Base-by-base conservation (phyloP, 768 basidiomycete species). In the Mycena epipterygia region DNA sequence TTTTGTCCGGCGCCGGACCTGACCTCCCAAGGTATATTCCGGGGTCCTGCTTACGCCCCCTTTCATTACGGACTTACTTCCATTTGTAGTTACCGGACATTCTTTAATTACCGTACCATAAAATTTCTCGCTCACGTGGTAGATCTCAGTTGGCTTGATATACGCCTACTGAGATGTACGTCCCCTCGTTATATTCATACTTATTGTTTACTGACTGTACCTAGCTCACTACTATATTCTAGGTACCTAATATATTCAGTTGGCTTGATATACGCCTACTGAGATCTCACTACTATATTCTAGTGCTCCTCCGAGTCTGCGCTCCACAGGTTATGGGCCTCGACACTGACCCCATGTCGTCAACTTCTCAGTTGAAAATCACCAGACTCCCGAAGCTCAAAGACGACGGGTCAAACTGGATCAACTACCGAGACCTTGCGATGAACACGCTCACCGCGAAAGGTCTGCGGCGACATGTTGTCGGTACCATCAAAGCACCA, bases 261-360 rank as follows among this genome's bases (percentile, higher is more conserved):
- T 48, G 42, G 52, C n/a, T 27, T 42, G 8, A 44, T 46, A 68
- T 67, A 77, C 59, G 78, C 59, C 59, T 19, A 60, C 59, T 60
- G 42, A 60, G 59, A 30, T n/a, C n/a, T 60, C 44, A 2, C 56
- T 60, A 19, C 30, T 13, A 12, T 60, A 44, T 60, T 46, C 21
- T 30, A n/a, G n/a, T n/a, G 60, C 60, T 62, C 60, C 12, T 27
- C 52, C 30, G 21, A 1, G 4, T n/a, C 52, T 48, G 55, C 33
- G n/a, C 63, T 63, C 71, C 65, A 78, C 57, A 79, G 79, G 79
- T 79, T 79, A 79, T 79, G 77, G 76, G 77, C 79, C 77, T 75
- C 56, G 72, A 3, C n/a, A 51, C 55, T 53, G 62, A 55, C 33
- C 44, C 27, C 37, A 71, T 63, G 59, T 56, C 63, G 19, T 64